Conservation (phyloP, 2,329 filamentous ascomycete genomes). For the Bimuria novae-zelandiae region DNA sequence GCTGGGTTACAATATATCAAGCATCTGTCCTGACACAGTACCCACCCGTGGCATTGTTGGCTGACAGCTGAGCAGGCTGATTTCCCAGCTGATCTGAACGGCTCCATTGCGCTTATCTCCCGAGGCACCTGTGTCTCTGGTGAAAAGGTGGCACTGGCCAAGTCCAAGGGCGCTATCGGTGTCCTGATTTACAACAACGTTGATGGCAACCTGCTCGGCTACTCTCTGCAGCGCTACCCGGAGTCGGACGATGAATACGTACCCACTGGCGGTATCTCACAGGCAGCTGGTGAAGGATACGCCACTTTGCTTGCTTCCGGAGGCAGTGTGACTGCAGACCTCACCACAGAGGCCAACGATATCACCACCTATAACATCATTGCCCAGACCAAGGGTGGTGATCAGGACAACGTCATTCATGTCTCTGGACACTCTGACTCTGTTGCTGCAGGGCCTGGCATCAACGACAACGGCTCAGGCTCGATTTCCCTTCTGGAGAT, state of each 20-base stretch:
- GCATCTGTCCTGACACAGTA: no score
- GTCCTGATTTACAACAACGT: constrained; percentile 75
- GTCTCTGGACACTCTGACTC: constrained; percentile 66
- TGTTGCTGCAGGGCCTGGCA: constrained; percentile 67
- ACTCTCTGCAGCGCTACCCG: constrained; percentile 56
- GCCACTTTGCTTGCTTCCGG: constrained; percentile 57
- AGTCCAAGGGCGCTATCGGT: constrained; percentile 62
- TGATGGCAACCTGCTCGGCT: constrained; percentile 56
- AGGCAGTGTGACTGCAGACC: constrained; percentile 28
- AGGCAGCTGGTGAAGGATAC: constrained; percentile 62
- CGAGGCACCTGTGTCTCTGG: constrained; percentile 75
- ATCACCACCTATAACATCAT: constrained; percentile 57
- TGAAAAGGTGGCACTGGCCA: constrained; percentile 68
- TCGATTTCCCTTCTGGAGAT: constrained; percentile 64
- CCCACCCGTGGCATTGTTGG: background rate
- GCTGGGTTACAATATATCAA: no score
- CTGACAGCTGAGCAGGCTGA: constrained; percentile 51
- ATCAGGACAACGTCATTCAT: constrained; percentile 61
- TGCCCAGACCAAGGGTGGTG: constrained; percentile 62
- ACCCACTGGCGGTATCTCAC: constrained; percentile 69
- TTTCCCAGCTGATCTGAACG: constrained; percentile 63
- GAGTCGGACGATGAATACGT: constrained; percentile 54
- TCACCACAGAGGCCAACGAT: constrained; percentile 31
- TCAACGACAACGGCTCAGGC: constrained; percentile 79
- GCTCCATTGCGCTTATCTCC: constrained; percentile 70